phyloP scores from a whole-genome alignment of 768 basidiomycete genomes.

The Hebeloma cylindrosporum region DNA sequence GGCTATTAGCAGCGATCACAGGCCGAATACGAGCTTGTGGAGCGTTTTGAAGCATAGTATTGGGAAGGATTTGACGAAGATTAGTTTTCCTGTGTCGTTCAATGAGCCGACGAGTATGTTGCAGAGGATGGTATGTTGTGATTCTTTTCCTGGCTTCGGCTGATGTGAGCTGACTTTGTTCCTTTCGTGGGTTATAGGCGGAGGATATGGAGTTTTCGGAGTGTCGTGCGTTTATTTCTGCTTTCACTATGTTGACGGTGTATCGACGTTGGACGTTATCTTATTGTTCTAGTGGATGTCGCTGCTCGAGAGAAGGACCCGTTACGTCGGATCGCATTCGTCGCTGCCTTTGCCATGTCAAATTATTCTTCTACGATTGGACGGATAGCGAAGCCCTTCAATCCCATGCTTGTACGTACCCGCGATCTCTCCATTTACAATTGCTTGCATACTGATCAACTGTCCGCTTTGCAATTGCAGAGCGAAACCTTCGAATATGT shows the following conservation, averaged over 20 bases:
- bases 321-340: constrained; percentile 82
- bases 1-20: constrained; percentile 64
- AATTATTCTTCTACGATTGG: constrained; percentile 97
- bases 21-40: constrained; percentile 92
- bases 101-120: constrained; percentile 97
- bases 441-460: background rate
- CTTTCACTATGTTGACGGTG: constrained; percentile 6
- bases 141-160: background rate
- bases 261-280: background rate
- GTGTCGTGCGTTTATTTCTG: constrained; percentile 62
- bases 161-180: constrained; percentile 6
- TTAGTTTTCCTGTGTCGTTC: constrained; percentile 91
- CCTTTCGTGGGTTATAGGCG: constrained; percentile 37
- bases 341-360: constrained; percentile 96
- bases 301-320: constrained; percentile 78
- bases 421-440: background rate
- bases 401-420: constrained; percentile 81
- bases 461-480: constrained; percentile 34
- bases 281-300: constrained; percentile 63
- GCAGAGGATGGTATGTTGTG: constrained; percentile 77
- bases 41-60: constrained; percentile 93
- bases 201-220: constrained; percentile 99
- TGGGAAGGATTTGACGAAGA: constrained; percentile 95
- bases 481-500: constrained; percentile 96
- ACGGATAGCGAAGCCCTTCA: constrained; percentile 95